phyloP scores from a whole-genome alignment of 2,329 filamentous ascomycete genomes.

The Penicillium olsonii region DNA sequence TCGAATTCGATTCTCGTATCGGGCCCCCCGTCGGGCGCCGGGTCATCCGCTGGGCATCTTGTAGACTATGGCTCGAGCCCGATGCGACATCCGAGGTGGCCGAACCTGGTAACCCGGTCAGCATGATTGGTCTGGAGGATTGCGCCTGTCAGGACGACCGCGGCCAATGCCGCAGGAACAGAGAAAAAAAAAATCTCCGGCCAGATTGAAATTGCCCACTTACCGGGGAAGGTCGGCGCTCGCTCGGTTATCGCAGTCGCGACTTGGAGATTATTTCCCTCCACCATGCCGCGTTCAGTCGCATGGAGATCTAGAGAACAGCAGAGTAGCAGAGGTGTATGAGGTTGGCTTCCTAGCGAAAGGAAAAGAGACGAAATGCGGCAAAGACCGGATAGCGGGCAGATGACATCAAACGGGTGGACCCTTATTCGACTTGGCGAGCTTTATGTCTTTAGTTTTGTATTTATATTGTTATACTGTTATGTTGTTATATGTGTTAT shows the following conservation, averaged over 20 bases:
- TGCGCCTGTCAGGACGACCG: not conserved
- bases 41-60: slow-evolving; percentile 28
- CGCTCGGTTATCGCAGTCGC: slow-evolving; percentile 23
- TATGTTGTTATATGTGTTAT: too few species aligned
- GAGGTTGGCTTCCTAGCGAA: too few species aligned
- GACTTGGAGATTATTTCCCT: slow-evolving; percentile 31
- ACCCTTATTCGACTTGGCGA: not conserved
- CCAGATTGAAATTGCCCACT: slow-evolving; percentile 15
- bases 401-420: slow-evolving; percentile 32
- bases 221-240: slow-evolving; percentile 29
- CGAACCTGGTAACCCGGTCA: slow-evolving; percentile 26
- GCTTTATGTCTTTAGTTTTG: too few species aligned
- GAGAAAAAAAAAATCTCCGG: not conserved
- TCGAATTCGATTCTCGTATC: slow-evolving; percentile 28
- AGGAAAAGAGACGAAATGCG: slow-evolving; percentile 7
- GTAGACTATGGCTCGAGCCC: slow-evolving; percentile 31
- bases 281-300: slow-evolving; percentile 31
- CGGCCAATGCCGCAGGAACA: not conserved
- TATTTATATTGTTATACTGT: too few species aligned
- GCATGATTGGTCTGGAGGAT: not conserved
- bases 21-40: slow-evolving; percentile 25
- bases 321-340: too few species aligned
- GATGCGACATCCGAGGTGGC: slow-evolving; percentile 32
- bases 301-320: slow-evolving; percentile 21
- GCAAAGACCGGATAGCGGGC: slow-evolving; percentile 23